Evolutionary conservation across 2,329 filamentous ascomycete species (phyloP).

Genomic region (Paracoccidioides lutzii): DNA sequence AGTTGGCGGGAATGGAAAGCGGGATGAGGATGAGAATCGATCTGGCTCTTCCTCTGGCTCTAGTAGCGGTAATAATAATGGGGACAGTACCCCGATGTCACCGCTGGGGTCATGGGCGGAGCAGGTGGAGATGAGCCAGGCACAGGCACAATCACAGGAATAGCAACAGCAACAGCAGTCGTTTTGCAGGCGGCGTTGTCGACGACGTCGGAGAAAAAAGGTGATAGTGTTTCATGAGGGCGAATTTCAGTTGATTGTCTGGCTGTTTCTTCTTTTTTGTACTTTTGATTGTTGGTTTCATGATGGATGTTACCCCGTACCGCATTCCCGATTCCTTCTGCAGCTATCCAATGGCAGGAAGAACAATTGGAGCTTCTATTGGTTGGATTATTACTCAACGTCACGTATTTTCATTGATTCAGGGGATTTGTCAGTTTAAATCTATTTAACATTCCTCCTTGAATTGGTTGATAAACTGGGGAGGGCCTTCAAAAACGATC

Average conservation of each 20-base stretch:
- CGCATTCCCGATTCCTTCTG: too few relatives aligned
- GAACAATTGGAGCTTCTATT: too few relatives aligned
- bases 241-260: neutral
- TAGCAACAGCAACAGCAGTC: neutral
- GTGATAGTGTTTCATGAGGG: neutral
- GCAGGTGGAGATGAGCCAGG: constrained; percentile 9
- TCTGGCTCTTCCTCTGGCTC: neutral
- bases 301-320: neutral
- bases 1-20: constrained; percentile 12
- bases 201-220: neutral
- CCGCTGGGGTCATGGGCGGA: constrained; percentile 12
- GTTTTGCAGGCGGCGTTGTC: neutral
- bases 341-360: too few relatives aligned
- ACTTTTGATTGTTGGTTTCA: neutral
- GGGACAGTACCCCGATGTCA: neutral
- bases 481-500: too few relatives aligned
- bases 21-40: neutral
- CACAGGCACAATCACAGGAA: neutral
- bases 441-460: too few relatives aligned
- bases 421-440: too few relatives aligned
- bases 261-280: neutral
- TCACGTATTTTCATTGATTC: too few relatives aligned
- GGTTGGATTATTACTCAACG: too few relatives aligned
- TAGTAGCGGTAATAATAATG: neutral
- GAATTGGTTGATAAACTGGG: too few relatives aligned